phyloP scores from a whole-genome alignment of 2,329 filamentous ascomycete species.

The Hawksworthiomyces lignivorus region DNA sequence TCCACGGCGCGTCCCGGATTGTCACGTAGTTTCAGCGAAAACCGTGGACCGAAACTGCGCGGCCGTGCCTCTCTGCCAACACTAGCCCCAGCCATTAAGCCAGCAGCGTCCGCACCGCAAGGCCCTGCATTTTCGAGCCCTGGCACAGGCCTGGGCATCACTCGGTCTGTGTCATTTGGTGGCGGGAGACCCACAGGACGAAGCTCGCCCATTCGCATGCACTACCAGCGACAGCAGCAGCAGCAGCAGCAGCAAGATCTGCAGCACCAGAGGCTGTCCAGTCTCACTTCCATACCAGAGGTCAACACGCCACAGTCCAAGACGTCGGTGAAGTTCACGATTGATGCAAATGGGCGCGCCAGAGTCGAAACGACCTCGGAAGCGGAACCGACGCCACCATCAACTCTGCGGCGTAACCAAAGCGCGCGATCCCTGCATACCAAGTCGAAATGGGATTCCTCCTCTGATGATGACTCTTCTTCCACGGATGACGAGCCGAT shows the following conservation, averaged over 20 bases:
- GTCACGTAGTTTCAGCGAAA: constrained; percentile 48
- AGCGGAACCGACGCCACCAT: constrained; percentile 18
- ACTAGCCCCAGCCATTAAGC: constrained; percentile 38
- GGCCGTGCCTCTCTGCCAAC: constrained; percentile 35
- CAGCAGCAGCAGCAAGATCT: constrained; percentile 19
- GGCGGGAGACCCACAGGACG: constrained; percentile 37
- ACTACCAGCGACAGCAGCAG: constrained; percentile 31
- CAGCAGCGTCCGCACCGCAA: constrained; percentile 11
- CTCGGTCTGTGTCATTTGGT: constrained; percentile 28
- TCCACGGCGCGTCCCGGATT: constrained; percentile 39
- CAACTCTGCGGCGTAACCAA: constrained; percentile 12
- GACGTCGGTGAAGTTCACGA: constrained; percentile 54
- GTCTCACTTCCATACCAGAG: constrained; percentile 52
- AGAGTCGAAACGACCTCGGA: constrained; percentile 45
- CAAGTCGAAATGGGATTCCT: constrained; percentile 34
- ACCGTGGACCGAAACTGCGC: constrained; percentile 35
- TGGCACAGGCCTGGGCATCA: constrained; percentile 20
- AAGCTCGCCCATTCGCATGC: constrained; percentile 44
- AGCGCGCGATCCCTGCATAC: constrained; percentile 17
- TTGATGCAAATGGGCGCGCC: constrained; percentile 54
- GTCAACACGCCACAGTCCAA: constrained; percentile 31
- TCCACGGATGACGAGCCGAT: constrained; percentile 59
- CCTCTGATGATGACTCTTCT: constrained; percentile 42
- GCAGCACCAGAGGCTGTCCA: constrained; percentile 40
- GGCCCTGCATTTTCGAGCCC: constrained; percentile 11